phyloP scores from a whole-genome alignment of 1,284 basidiomycete genomes.

The Lentinula novae-zelandiae region DNA sequence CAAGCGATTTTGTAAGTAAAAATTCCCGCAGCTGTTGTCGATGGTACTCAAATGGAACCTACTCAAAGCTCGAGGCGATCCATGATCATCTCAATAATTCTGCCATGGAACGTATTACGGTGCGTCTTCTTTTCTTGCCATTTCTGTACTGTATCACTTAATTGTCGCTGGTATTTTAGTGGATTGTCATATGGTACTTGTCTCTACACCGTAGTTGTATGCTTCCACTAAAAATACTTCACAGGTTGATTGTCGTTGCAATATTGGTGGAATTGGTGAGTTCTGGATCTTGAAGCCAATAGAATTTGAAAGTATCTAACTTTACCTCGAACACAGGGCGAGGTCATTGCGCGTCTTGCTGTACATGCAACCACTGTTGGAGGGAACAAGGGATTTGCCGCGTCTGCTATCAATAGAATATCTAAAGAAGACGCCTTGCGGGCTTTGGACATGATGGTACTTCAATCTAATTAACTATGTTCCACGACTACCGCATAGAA shows the following conservation, averaged over 20 bases:
- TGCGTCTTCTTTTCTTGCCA: background rate
- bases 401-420: slow-evolving; percentile 17
- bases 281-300: background rate
- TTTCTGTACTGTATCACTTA: background rate
- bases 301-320: background rate
- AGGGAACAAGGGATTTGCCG: slow-evolving; percentile 17
- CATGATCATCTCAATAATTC: slow-evolving; percentile 91
- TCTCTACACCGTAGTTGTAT: background rate
- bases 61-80: slow-evolving; percentile 81
- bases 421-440: slow-evolving; percentile 36
- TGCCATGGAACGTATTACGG: slow-evolving; percentile 88
- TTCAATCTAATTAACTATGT: background rate
- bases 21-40: background rate
- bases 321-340: slow-evolving; percentile 47
- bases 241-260: slow-evolving; percentile 83
- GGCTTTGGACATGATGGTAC: slow-evolving; percentile 35
- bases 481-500: no score
- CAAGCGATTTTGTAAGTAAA: slow-evolving; percentile 77
- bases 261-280: slow-evolving; percentile 77
- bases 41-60: slow-evolving; percentile 11
- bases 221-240: background rate
- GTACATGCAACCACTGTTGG: slow-evolving; percentile 50
- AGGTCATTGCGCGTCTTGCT: slow-evolving; percentile 78
- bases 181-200: slow-evolving; percentile 88
- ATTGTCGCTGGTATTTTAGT: slow-evolving; percentile 25